Conservation (phyloP, 148 eudicot genomes). For the Rhododendron ferrugineum region DNA sequence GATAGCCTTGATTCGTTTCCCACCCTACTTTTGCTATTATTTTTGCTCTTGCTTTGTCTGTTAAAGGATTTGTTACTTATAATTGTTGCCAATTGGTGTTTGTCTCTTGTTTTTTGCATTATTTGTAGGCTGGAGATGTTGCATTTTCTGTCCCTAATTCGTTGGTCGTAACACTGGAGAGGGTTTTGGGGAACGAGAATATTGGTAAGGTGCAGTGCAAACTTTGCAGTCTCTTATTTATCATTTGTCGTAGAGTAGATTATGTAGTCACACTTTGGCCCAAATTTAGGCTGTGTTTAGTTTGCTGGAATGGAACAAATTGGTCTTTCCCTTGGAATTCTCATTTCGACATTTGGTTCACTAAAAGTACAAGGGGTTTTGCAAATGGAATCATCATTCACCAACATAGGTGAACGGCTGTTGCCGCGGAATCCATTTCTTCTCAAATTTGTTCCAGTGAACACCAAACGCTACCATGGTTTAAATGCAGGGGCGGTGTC, state of each 20-base stretch:
- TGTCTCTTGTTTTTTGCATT: not conserved
- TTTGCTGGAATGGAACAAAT: not conserved
- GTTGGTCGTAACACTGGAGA: conserved; percentile 88
- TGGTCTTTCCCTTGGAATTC: not conserved
- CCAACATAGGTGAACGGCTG: not conserved
- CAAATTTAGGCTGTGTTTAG: not conserved
- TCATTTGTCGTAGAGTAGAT: not conserved
- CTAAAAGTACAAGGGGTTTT: not conserved
- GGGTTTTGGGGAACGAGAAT: conserved; percentile 92
- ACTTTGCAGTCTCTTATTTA: not conserved
- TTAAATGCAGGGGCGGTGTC: not conserved
- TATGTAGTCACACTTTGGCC: not conserved
- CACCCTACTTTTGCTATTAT: too few species aligned
- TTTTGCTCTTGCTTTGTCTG: not conserved
- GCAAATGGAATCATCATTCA: not conserved
- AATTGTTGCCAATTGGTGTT: not conserved
- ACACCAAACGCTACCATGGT: not conserved
- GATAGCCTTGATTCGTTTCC: too few species aligned
- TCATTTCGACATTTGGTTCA: not conserved
- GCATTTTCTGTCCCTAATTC: conserved; percentile 86
- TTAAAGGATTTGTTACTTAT: not conserved
- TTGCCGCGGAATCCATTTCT: not conserved
- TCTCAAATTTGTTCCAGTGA: not conserved
- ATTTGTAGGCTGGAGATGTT: conserved; percentile 59
- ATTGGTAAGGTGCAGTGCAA: conserved; percentile 53